A percentile compares a stretch with the other conserved stretches of the same genome.
These are phyloP conservation scores for Mortierella sp. DNA, from an alignment of 371 early-diverging fungal genomes.

Conservation along the genomic window DNA sequence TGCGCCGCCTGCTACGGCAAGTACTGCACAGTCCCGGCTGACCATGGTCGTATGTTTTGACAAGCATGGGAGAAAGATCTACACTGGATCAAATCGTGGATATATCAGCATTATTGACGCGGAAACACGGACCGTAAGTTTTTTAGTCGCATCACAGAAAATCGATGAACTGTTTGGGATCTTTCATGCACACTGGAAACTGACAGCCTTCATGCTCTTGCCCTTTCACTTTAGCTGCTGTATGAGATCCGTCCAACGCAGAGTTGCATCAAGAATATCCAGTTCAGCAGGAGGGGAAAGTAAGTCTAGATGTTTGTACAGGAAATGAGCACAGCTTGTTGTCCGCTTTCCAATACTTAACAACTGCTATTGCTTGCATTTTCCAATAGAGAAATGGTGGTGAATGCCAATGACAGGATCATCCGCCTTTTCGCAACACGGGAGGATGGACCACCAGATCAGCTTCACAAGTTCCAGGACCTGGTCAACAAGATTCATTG, in stretches of 20 bases:
- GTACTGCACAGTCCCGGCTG: conserved; percentile 20
- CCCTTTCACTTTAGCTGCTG: conserved; percentile 35
- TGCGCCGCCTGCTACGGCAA: conserved; percentile 4
- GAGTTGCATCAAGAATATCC: conserved; percentile 75
- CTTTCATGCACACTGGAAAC: neutral
- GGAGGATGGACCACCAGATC: conserved; percentile 63
- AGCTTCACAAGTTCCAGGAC: conserved; percentile 87
- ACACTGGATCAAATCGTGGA: conserved; percentile 81
- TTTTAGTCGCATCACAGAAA: neutral
- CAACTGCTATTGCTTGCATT: neutral
- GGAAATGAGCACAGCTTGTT: no score
- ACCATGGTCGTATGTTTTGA: conserved; percentile 59
- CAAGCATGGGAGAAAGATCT: conserved; percentile 72
- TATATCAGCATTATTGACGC: conserved; percentile 71
- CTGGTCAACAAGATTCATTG: conserved; percentile 90
- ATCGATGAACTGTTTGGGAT: neutral
- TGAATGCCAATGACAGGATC: conserved; percentile 81
- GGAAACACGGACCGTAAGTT: conserved; percentile 65
- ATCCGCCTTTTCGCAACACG: conserved; percentile 73
- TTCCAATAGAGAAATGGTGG: conserved; percentile 70
- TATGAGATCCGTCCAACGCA: conserved; percentile 63
- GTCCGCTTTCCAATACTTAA: no score
- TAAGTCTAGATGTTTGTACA: conserved; percentile 21
- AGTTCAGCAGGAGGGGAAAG: conserved; percentile 67
- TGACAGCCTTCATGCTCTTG: neutral